Conservation (phyloP, 768 basidiomycete species). For the Russula dissimulans region DNA sequence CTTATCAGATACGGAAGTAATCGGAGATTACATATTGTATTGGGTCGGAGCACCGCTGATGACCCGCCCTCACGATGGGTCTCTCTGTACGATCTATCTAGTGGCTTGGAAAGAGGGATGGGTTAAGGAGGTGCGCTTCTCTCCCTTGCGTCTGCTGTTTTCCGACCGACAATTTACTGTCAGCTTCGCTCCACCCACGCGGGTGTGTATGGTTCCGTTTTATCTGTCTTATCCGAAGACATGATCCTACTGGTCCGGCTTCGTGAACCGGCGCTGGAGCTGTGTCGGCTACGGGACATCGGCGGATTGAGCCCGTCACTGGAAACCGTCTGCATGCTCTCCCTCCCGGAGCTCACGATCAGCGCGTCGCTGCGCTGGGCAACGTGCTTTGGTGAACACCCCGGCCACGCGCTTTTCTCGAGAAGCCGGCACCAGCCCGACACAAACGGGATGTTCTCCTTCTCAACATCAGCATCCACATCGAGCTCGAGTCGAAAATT, state of each 20-base stretch:
- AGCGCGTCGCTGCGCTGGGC: slow-evolving; percentile 5
- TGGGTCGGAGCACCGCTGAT: slow-evolving; percentile 3
- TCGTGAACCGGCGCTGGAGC: slow-evolving; percentile 6
- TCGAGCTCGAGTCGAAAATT: not conserved
- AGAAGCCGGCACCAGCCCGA: not conserved
- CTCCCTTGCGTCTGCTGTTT: too few relatives aligned
- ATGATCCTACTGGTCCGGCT: slow-evolving; percentile 6
- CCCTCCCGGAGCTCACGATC: not conserved
- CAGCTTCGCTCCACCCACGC: not conserved
- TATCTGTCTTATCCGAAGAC: slow-evolving; percentile 2
- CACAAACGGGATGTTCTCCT: not conserved
- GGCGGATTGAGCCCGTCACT: not conserved
- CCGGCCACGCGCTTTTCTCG: slow-evolving; percentile 6
- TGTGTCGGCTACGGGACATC: slow-evolving; percentile 3
- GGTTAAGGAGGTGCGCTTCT: slow-evolving; percentile 1
- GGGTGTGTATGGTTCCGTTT: slow-evolving; percentile 7
- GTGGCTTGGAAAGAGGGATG: slow-evolving; percentile 13
- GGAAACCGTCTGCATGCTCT: slow-evolving; percentile 4
- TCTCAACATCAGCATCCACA: too few relatives aligned
- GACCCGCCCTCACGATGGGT: not conserved
- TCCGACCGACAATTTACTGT: not conserved
- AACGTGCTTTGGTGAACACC: slow-evolving; percentile 11
- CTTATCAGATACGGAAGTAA: slow-evolving; percentile 10
- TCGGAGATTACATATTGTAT: slow-evolving; percentile 12
- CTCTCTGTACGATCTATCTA: slow-evolving; percentile 5